A percentile compares a stretch with the other conserved stretches of the same genome.
Conservation (phyloP, 148 eudicot genomes). For the Drosera capensis region DNA sequence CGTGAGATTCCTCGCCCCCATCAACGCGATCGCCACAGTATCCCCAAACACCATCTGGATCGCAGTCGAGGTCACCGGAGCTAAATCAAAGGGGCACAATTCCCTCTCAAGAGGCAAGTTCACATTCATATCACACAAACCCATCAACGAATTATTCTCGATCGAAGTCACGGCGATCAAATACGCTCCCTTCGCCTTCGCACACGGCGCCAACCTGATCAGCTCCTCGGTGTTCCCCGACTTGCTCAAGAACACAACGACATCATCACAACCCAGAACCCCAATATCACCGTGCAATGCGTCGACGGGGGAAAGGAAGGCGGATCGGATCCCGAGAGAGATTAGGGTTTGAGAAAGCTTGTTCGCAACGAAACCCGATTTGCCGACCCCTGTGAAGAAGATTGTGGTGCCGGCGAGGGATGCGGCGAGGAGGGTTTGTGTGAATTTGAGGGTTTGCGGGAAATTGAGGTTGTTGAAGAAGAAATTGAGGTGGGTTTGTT, state of each 20-base stretch:
- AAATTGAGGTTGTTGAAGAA: conserved; percentile 67
- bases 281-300: conserved; percentile 97
- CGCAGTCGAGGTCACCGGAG: conserved; percentile 92
- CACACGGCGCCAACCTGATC: conserved; percentile 66
- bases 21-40: conserved; percentile 82
- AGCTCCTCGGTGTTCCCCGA: conserved; percentile 77
- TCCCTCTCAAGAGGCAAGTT: conserved; percentile 85
- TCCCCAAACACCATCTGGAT: conserved; percentile 99
- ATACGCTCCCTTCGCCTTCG: conserved; percentile 62
- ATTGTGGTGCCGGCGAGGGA: conserved; percentile 59
- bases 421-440: conserved; percentile 54
- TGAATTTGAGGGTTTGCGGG: conserved; percentile 59
- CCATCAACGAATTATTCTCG: conserved; percentile 35
- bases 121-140: conserved; percentile 63
- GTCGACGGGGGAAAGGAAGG: conserved; percentile 65
- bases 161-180: conserved; percentile 60
- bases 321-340: conserved; percentile 61
- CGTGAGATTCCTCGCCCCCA: conserved; percentile 71
- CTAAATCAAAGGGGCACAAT: conserved; percentile 87
- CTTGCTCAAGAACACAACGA: conserved; percentile 70
- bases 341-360: conserved; percentile 85
- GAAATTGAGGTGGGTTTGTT: conserved; percentile 58
- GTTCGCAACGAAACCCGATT: conserved; percentile 85
- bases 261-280: conserved; percentile 23
- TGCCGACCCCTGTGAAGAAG: conserved; percentile 85